A percentile compares a stretch with the other conserved stretches of the same genome.
These are phyloP conservation scores for Lathyrus sativus DNA, from an alignment of 306 rosid species.

Conservation along the genomic window DNA sequence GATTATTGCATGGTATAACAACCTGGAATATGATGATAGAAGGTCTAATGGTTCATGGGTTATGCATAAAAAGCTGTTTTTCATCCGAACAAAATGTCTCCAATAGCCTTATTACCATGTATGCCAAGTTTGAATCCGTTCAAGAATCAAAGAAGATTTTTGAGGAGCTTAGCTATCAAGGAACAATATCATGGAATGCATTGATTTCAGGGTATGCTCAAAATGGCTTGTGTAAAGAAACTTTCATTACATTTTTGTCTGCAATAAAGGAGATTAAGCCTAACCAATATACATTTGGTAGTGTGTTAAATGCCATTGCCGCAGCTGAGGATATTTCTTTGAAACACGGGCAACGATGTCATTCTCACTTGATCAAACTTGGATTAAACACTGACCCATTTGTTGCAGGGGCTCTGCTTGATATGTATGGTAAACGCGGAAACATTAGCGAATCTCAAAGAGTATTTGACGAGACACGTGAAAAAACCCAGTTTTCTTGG, in stretches of 20 bases:
- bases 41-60: conserved; percentile 69
- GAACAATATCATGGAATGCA: conserved; percentile 84
- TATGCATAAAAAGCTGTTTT: conserved; percentile 61
- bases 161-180: conserved; percentile 65
- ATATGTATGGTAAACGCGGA: conserved; percentile 92
- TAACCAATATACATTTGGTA: conserved; percentile 79
- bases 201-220: conserved; percentile 87
- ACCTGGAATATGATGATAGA: conserved; percentile 50
- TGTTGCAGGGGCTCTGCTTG: conserved; percentile 71
- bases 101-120: conserved; percentile 89
- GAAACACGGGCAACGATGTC: conserved; percentile 75
- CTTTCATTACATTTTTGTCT: conserved; percentile 57
- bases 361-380: conserved; percentile 61
- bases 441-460: conserved; percentile 61
- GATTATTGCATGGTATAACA: conserved; percentile 69
- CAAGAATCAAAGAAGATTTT: conserved; percentile 68
- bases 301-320: conserved; percentile 80
- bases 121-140: conserved; percentile 69
- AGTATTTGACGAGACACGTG: conserved; percentile 63
- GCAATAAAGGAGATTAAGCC: conserved; percentile 64
- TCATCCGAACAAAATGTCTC: conserved; percentile 52
- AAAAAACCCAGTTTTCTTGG: conserved; percentile 67
- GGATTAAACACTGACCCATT: conserved; percentile 62
- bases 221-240: conserved; percentile 60
- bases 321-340: conserved; percentile 69